Evolutionary conservation across 441 rosid species (phyloP), one percentile per base, ranked within the genome.

Genomic region (Metrosideros polymorpha): DNA sequence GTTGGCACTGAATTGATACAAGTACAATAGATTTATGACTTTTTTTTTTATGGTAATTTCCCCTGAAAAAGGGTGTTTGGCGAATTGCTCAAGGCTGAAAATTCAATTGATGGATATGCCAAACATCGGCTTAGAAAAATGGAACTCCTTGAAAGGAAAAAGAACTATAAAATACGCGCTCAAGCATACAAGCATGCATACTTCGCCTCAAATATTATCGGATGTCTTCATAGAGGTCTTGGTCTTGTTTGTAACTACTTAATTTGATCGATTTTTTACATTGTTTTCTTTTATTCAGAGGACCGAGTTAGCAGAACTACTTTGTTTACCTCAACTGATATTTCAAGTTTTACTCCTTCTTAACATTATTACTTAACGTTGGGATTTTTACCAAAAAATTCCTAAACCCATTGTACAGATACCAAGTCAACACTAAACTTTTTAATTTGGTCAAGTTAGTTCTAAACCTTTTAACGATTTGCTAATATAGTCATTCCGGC

Each of bases 251-350:
- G 12, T 61, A 15, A 1, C 15, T 61, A 29, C 39, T 30, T 61
- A 29, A 18, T 4, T 61, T 61, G 6, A 15, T 29, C 39, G 15
- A 39, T 30, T 61, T 61, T 30, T 0, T 9, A 61, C 5, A 2
- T 61, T 61, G 17, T 30, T 61, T 61, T 61, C 71, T 30, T 59
- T 61, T 15, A 30, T 61, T 30, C 8, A 61, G 39, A 30, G 24
- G 39, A 15, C 2, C 3, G 0, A 15, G 71, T 59, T 29, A 22
- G 19, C 0, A 29, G 0, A 59, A 29, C 3, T 14, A 0, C 29
- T 29, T 59, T 29, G 22, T 59, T 59, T 29, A 59, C 22, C 19
- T 59, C 5, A 59, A 4, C 1, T 1, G 39, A 15, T 59, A 59
- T 29, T 61, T 61, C 22, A 61, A 30, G 39, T 61, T 61, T 7